Evolutionary conservation across 805 yeast genomes (phyloP).

Genomic region (Metschnikowia noctiluminum): DNA sequence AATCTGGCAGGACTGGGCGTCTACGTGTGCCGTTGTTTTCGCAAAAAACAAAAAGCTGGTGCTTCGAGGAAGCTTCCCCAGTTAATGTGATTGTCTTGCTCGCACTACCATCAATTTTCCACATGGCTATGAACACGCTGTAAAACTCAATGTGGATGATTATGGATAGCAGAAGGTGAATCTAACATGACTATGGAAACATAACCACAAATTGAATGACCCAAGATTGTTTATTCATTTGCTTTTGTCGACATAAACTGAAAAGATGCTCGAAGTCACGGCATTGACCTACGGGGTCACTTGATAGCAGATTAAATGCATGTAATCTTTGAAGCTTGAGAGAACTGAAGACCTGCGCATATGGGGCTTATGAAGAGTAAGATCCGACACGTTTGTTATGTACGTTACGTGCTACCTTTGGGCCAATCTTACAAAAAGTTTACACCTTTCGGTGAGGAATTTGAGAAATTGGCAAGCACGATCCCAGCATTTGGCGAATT

Average conservation of each 20-base stretch:
- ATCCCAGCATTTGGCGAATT: not conserved
- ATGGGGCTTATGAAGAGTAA: not conserved
- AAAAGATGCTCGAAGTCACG: not conserved
- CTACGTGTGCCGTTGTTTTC: not conserved
- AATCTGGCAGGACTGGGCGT: not conserved
- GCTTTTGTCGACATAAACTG: not conserved
- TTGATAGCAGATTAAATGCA: not conserved
- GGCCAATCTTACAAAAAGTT: not conserved
- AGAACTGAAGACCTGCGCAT: not conserved
- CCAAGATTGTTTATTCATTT: not conserved
- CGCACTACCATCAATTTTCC: not conserved
- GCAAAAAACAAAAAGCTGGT: not conserved
- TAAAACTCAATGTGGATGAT: not conserved
- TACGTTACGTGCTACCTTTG: not conserved
- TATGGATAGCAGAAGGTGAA: not conserved
- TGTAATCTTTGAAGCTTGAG: not conserved
- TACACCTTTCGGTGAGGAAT: not conserved
- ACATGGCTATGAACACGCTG: not conserved
- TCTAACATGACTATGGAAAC: not conserved
- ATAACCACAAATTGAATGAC: conserved; percentile 1
- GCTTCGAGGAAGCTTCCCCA: not conserved
- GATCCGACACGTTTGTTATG: not conserved
- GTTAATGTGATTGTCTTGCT: not conserved
- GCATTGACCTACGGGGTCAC: not conserved
- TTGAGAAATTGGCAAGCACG: not conserved